phyloP scores from a whole-genome alignment of 2,329 filamentous ascomycete species.

The Aspergillus eucalypticola region DNA sequence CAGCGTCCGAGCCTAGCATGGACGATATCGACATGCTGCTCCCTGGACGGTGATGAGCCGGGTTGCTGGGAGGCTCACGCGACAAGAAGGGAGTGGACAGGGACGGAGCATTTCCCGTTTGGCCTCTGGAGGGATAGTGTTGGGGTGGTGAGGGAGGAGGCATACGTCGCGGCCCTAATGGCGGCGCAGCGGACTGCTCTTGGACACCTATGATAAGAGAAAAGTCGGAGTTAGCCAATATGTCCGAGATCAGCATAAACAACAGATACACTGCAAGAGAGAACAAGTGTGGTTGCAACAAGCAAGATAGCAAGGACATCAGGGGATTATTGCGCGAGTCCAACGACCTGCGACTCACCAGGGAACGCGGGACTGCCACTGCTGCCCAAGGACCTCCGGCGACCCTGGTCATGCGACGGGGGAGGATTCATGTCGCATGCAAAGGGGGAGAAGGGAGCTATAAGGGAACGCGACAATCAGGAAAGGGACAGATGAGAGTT shows the following conservation, averaged over 20 bases:
- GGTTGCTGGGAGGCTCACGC: conserved; percentile 57
- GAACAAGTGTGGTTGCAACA: neutral
- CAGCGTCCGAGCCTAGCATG: conserved; percentile 61
- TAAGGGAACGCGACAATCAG: neutral
- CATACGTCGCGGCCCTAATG: conserved; percentile 48
- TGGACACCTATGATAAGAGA: conserved; percentile 25
- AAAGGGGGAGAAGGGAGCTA: conserved; percentile 9
- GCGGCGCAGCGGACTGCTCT: conserved; percentile 35
- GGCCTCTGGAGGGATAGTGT: conserved; percentile 45
- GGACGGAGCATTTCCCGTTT: conserved; percentile 42
- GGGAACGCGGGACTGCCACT: conserved; percentile 38
- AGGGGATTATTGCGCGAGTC: neutral
- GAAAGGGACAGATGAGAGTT: conserved; percentile 1
- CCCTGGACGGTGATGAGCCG: conserved; percentile 57
- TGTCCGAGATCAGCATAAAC: neutral
- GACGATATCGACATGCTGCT: conserved; percentile 75
- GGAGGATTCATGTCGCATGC: conserved; percentile 41
- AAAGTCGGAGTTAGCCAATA: conserved; percentile 15
- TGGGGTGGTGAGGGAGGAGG: conserved; percentile 54
- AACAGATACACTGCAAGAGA: neutral
- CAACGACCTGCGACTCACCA: conserved; percentile 35
- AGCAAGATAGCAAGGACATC: neutral
- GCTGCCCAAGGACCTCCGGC: conserved; percentile 40
- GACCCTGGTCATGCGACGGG: conserved; percentile 34
- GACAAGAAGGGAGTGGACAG: conserved; percentile 44